Evolutionary conservation across 2,329 filamentous ascomycete species (phyloP), one percentile per base, ranked within the genome.

Genomic region (Hypoxylon sp.): DNA sequence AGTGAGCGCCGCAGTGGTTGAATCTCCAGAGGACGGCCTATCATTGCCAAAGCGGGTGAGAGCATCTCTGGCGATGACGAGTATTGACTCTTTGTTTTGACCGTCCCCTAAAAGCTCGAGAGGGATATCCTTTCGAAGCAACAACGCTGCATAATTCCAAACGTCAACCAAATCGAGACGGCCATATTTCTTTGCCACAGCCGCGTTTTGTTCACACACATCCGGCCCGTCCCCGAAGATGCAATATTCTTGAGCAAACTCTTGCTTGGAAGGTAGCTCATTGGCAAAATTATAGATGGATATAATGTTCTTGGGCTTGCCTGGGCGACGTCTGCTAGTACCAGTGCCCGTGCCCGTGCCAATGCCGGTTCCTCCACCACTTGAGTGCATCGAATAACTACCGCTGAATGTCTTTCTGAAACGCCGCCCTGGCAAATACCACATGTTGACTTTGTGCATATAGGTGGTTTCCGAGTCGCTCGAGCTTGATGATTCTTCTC

Each of bases 131-230:
- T 92, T 92, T 71, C 90, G 89, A 50, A 98, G 82, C 5, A 98
- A 84, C 64, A 98, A 83, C 17, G 89, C 91, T 60, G 94, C 85
- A 71, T 98, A 91, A 53, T 88, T 88, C 96, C 96, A 99, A 5
- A 97, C 88, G 72, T 94, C 89, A 26, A 92, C 91, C 31, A 97
- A 81, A 70, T 97, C 93, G 13, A 84, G 79, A 70, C 89, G 87
- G 3, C 91, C 92, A 72, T 91, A 86, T 69, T 88, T 90, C 72
- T 89, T 86, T 8, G 95, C 94, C 50, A 97, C 89, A 1, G 82
- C 81, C 8, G 94, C 93, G 78, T 99, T 99, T 74, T 97, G 91
- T 48, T 88, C 85, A 79, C 95, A 98, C 3, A 97, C 89, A 39
- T 91, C 87, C n/a, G 90, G 87, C 0, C 92, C 91, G 67, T 94